Evolutionary conservation across 176 grass and related monocot genomes (phyloP).

Genomic region (Secale cereale): DNA sequence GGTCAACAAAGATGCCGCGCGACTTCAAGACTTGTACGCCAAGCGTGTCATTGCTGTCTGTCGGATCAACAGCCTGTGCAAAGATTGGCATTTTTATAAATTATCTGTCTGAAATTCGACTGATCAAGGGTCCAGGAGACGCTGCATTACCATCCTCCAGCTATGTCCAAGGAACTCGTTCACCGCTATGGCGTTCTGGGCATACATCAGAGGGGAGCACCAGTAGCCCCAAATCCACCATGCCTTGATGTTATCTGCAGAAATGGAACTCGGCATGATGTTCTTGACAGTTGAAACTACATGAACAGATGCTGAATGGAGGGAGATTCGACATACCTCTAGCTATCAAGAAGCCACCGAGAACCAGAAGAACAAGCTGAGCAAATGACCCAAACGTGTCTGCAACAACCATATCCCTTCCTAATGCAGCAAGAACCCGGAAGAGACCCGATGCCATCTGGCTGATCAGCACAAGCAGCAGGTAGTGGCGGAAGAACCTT

Average conservation of each 20-base stretch:
- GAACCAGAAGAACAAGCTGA: slow-evolving; percentile 87
- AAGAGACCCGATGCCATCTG: slow-evolving; percentile 95
- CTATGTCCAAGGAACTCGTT: slow-evolving; percentile 94
- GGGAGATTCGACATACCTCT: slow-evolving; percentile 45
- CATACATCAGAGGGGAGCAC: slow-evolving; percentile 93
- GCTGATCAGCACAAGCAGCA: slow-evolving; percentile 85
- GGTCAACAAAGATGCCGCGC: slow-evolving; percentile 73
- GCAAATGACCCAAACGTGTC: slow-evolving; percentile 94
- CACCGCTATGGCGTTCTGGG: slow-evolving; percentile 79
- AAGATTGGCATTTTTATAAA: slow-evolving; percentile 22
- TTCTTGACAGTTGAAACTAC: not conserved
- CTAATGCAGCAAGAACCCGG: slow-evolving; percentile 80
- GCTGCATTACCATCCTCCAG: slow-evolving; percentile 59
- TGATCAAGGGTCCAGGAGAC: not conserved
- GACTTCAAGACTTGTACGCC: slow-evolving; percentile 57
- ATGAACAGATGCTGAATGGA: not conserved
- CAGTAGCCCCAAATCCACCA: slow-evolving; percentile 99
- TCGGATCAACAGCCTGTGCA: slow-evolving; percentile 37
- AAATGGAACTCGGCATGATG: slow-evolving; percentile 16
- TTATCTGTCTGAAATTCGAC: not conserved
- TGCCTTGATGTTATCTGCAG: slow-evolving; percentile 85
- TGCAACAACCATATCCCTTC: slow-evolving; percentile 95
- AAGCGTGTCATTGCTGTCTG: slow-evolving; percentile 42
- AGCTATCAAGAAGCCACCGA: slow-evolving; percentile 92
- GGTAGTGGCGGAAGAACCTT: slow-evolving; percentile 91